Base-by-base conservation (phyloP, 2,329 filamentous ascomycete species). In the Beauveria varroae region DNA sequence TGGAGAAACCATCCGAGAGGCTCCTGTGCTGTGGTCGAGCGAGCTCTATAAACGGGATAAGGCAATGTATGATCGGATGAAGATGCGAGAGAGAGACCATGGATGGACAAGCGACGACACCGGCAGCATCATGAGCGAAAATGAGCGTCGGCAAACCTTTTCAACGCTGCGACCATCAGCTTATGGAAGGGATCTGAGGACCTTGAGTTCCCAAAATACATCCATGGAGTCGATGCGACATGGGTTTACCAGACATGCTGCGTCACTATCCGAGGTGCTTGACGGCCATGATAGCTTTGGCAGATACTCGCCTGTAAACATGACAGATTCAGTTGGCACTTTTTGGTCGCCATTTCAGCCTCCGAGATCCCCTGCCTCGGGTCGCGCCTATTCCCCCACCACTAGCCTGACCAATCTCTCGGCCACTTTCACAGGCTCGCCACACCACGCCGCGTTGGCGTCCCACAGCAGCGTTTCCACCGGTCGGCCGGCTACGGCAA, bases 291-390 rank as follows among this genome's bases (percentile, higher is more conserved):
- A 91, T 71, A 85, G 89, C 74, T 84, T 96, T 74, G 81, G 90
- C 63, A 74, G 83, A 67, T 60, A 60, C 24, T 80, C 82, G 20
- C 87, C 88, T 0, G 81, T 88, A 0, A 78, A 89, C 49, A 86
- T 88, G 0, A 87, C 88, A 62, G 91, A 95, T 67, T 88, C 90
- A 0, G 82, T 83, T 26, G 86, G 86, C 18, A 95, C 91, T 0
- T 96, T 93, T 71, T 97, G 92, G 91, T 96, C 93, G 3, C 90
- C 90, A 0, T 92, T 93, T 67, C 88, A 90, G 63, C 86, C 86
- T 0, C 80, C 84, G 0, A 82, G 87, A 63, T 86, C 88, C 1
- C 83, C 86, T 0, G 71, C 87, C 76, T 70, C 90, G 73, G 71
- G 81, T 0, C 76, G 83, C 59, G 79, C 80, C 0, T 85, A 86